Percentiles rank a stretch among this genome's conserved stretches.
These are phyloP conservation scores for Myriosclerotinia scirpicola DNA, from an alignment of 2,329 filamentous ascomycete genomes.

Conservation along the genomic window DNA sequence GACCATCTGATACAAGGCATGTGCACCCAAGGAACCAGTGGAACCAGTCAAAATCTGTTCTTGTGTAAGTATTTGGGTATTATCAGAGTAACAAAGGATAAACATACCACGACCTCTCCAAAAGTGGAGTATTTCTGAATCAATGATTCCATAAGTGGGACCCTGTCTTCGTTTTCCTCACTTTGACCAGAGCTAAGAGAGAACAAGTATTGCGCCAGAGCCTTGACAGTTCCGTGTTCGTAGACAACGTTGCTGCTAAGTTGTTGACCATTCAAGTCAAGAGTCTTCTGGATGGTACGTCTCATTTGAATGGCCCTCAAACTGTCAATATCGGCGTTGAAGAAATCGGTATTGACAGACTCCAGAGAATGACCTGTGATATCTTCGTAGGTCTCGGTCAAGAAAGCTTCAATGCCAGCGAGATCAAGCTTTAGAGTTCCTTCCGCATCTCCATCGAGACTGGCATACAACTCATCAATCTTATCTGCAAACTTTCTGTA, in stretches of 20 bases:
- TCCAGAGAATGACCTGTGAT: conserved; percentile 22
- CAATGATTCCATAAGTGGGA: conserved; percentile 48
- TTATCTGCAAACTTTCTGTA: conserved; percentile 48
- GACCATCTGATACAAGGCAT: conserved; percentile 59
- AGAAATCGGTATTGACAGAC: conserved; percentile 55
- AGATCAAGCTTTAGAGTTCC: conserved; percentile 32
- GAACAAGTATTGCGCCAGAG: conserved; percentile 48
- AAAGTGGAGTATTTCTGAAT: conserved; percentile 48
- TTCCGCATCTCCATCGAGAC: conserved; percentile 34
- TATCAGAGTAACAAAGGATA: not conserved
- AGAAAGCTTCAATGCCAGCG: conserved; percentile 39
- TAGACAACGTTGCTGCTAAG: conserved; percentile 59
- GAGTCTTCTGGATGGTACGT: conserved; percentile 50
- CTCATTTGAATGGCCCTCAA: conserved; percentile 58
- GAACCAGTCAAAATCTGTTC: conserved; percentile 57
- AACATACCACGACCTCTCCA: conserved; percentile 25
- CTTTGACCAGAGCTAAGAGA: conserved; percentile 41
- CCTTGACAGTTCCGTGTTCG: conserved; percentile 52
- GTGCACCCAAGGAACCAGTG: conserved; percentile 64
- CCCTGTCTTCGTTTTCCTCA: conserved; percentile 40
- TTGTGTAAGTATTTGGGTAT: conserved; percentile 23
- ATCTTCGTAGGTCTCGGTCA: conserved; percentile 31
- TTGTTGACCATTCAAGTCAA: conserved; percentile 50
- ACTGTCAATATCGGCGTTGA: conserved; percentile 57
- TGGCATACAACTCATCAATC: conserved; percentile 47